phyloP scores from a whole-genome alignment of 2,329 filamentous ascomycete genomes.

The Xylaria sp. region DNA sequence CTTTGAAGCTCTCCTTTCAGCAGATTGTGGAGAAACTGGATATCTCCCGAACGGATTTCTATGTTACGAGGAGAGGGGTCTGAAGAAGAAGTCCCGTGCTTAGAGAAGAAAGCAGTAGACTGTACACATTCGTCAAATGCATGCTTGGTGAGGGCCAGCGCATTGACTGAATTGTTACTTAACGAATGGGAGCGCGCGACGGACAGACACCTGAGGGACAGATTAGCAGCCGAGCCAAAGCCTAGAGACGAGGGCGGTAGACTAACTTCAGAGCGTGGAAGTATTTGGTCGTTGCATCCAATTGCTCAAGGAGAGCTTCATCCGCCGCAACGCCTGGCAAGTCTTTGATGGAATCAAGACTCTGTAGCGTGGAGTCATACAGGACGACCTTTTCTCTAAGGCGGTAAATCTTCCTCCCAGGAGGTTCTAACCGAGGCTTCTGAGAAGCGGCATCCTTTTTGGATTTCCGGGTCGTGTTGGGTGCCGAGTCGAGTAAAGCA shows the following conservation, averaged over 20 bases:
- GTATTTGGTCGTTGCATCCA: slow-evolving; percentile 79
- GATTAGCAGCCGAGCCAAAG: slow-evolving; percentile 12
- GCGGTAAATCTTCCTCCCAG: slow-evolving; percentile 74
- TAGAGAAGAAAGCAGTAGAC: slow-evolving; percentile 52
- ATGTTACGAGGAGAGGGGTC: slow-evolving; percentile 64
- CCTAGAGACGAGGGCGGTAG: neutral
- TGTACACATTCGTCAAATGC: slow-evolving; percentile 64
- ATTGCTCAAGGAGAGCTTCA: slow-evolving; percentile 70
- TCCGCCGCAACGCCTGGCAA: slow-evolving; percentile 90
- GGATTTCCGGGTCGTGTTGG: slow-evolving; percentile 49
- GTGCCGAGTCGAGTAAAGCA: slow-evolving; percentile 56
- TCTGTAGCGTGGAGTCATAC: slow-evolving; percentile 90
- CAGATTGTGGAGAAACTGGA: slow-evolving; percentile 60
- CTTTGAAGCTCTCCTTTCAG: slow-evolving; percentile 75
- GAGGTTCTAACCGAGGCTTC: slow-evolving; percentile 55
- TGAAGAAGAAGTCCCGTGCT: slow-evolving; percentile 37
- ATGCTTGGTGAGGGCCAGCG: slow-evolving; percentile 81
- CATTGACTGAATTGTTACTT: slow-evolving; percentile 71
- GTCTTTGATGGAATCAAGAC: slow-evolving; percentile 85
- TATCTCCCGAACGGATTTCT: slow-evolving; percentile 63
- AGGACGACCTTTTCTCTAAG: slow-evolving; percentile 86
- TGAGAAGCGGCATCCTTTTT: slow-evolving; percentile 57
- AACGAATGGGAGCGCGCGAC: slow-evolving; percentile 84
- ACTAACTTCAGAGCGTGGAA: slow-evolving; percentile 85
- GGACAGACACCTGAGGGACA: slow-evolving; percentile 68